Evolutionary conservation across 352 stramenopile genomes (phyloP).

Genomic region (Phytophthora meadii): DNA sequence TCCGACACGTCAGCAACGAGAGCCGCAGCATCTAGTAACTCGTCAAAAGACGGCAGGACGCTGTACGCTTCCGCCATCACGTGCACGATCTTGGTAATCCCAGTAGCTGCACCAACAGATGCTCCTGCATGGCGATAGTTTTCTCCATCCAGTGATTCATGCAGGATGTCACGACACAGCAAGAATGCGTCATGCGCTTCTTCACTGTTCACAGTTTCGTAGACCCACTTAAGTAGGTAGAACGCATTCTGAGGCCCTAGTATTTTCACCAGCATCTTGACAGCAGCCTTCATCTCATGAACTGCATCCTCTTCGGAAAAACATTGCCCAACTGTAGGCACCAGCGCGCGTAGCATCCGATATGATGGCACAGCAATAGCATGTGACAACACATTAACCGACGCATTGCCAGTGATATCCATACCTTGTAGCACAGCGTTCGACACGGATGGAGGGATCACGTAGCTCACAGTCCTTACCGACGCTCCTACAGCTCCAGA

Average conservation of each 20-base stretch:
- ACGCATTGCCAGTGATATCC: slow-evolving; percentile 65
- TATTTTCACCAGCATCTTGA: slow-evolving; percentile 61
- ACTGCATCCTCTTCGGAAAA: slow-evolving; percentile 69
- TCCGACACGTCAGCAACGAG: slow-evolving; percentile 72
- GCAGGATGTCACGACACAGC: slow-evolving; percentile 65
- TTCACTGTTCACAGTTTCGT: slow-evolving; percentile 81
- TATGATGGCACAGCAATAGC: slow-evolving; percentile 77
- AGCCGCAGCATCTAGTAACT: slow-evolving; percentile 59
- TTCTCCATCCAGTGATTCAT: slow-evolving; percentile 64
- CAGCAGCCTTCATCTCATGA: slow-evolving; percentile 49
- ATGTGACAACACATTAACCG: slow-evolving; percentile 62
- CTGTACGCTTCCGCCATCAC: slow-evolving; percentile 57
- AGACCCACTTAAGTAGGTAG: slow-evolving; percentile 72
- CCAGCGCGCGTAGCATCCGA: slow-evolving; percentile 56
- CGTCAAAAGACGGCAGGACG: slow-evolving; percentile 70
- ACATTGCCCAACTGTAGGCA: slow-evolving; percentile 49
- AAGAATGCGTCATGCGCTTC: slow-evolving; percentile 73
- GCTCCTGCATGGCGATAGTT: slow-evolving; percentile 65
- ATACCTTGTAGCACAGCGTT: slow-evolving; percentile 71
- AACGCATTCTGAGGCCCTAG: slow-evolving; percentile 80
- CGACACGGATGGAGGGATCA: slow-evolving; percentile 66
- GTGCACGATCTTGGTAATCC: slow-evolving; percentile 49
- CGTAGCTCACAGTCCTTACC: slow-evolving; percentile 56
- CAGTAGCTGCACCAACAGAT: slow-evolving; percentile 51
- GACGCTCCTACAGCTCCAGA: slow-evolving; percentile 63